Conservation (phyloP, 1,139 yeast species). For the Ogataea hybrid region DNA sequence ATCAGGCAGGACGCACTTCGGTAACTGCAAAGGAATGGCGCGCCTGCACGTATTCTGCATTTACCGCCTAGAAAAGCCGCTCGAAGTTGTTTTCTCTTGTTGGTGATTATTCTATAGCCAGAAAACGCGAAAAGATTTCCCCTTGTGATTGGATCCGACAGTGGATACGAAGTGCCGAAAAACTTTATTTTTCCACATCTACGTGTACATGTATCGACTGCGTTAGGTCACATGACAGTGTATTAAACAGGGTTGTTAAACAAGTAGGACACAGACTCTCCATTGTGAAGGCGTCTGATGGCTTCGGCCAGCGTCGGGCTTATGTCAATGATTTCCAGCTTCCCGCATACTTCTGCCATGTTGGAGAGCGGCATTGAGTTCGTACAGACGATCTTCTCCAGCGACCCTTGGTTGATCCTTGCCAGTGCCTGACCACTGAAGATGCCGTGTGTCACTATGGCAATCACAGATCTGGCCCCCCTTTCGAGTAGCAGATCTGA, state of each 20-base stretch:
- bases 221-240: neutral
- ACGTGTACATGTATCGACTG: neutral
- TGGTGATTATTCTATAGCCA: neutral
- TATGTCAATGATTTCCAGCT: conserved; percentile 66
- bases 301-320: conserved; percentile 78
- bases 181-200: neutral
- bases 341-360: conserved; percentile 46
- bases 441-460: conserved; percentile 79
- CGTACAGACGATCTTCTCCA: conserved; percentile 67
- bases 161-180: neutral
- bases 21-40: no score
- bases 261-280: conserved; percentile 77
- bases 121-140: no score
- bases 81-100: neutral
- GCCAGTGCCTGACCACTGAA: conserved; percentile 70
- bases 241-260: conserved; percentile 44
- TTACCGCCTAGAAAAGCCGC: no score
- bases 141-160: neutral
- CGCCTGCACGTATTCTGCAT: no score
- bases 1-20: no score
- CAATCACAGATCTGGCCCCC: conserved; percentile 72
- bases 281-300: conserved; percentile 76
- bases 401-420: conserved; percentile 50
- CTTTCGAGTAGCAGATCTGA: no score
- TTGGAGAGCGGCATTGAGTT: conserved; percentile 71